Evolutionary conservation across 495 filamentous ascomycete species (phyloP), one percentile per base, ranked within the genome.

Genomic region (Trichodelitschia bisporula): DNA sequence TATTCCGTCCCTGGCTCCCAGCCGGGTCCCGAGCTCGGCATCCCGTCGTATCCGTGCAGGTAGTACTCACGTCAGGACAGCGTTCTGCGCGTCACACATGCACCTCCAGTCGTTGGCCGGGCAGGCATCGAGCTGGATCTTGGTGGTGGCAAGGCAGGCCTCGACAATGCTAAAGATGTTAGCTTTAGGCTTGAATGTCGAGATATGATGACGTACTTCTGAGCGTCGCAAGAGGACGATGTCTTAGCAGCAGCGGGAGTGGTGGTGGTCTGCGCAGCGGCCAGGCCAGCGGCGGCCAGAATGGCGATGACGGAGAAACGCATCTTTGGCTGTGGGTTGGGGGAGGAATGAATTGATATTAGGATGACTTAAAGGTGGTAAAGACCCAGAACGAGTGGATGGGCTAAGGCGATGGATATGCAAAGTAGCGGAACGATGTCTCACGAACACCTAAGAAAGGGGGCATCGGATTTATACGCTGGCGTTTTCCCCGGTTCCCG

Each of bases 81-180:
- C 39, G 19, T 37, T 37, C 32, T 44, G 41, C 14, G 42, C 19
- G 9, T 36, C 31, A 40, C 48, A 51, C 2, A 49, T 27, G 40
- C 48, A 51, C 27, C 39, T 36, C 44, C 44, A 51, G 40, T 49
- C 48, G 30, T 42, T 49, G 28, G 25, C 32, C 3, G 26, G 24
- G 44, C 48, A 51, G 15, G 31, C 26, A 17, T 39, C 31, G 37
- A 48, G 26, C 26, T 44, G 37, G 4, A 13, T 26, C 25, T 39
- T 30, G 26, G 33, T 35, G 32, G 16, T 28, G 5, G 28, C 33
- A 6, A 39, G 13, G 38, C 48, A 51, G 26, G 35, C 34, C n/a
- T 47, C 34, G 37, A 49, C 42, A 33, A 49, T 48, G 40, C 42
- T 45, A 29, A 18, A 15, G 14, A 21, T 19, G 34, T 36, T 18